Base-by-base conservation (phyloP, 1,284 basidiomycete species). In the Phellopilus nigrolimitatus region DNA sequence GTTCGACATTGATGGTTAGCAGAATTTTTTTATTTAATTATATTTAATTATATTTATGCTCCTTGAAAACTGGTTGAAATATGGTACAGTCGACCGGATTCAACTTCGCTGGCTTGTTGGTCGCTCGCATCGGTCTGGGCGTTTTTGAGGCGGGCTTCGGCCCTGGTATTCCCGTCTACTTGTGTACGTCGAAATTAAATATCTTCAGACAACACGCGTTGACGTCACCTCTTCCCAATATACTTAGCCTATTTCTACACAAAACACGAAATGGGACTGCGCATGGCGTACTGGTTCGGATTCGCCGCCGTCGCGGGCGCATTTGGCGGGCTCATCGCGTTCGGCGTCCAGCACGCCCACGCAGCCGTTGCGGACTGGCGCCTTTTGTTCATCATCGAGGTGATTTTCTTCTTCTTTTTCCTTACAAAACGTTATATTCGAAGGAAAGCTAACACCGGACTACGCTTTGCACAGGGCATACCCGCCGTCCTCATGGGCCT, bases 221-320 rank as follows among this genome's bases (percentile, higher is more conserved):
- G 37, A 19, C 17, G 9, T 25, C 7, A n/a, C 21, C 25, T 10
- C 42, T 21, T n/a, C 27, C 7, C 27, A 41, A 13, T 25, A 40
- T 7, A 15, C 41, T 10, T 27, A 88, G 84, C 85, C 0, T 76
- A 85, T 54, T 89, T 82, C 63, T 89, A 89, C 65, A 88, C 85
- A 7, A 86, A 80, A 59, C 62, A 72, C 4, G 86, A 89, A 64
- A 75, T 85, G 58, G 87, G 86, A 12, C 66, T 83, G 44, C 75
- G 86, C 62, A 73, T 89, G 68, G 86, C 84, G 2, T 78, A 81
- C 62, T 89, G 84, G 84, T 87, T 88, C 60, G 84, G 83, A 7
- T 88, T 88, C 60, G 86, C 86, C 15, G 83, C 86, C 1, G 82
- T 88, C 7, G 83, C 87, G 34, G 86, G 86, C 21, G 86, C 87